Evolutionary conservation across 495 filamentous ascomycete species (phyloP).

Genomic region (Darksidea phi): DNA sequence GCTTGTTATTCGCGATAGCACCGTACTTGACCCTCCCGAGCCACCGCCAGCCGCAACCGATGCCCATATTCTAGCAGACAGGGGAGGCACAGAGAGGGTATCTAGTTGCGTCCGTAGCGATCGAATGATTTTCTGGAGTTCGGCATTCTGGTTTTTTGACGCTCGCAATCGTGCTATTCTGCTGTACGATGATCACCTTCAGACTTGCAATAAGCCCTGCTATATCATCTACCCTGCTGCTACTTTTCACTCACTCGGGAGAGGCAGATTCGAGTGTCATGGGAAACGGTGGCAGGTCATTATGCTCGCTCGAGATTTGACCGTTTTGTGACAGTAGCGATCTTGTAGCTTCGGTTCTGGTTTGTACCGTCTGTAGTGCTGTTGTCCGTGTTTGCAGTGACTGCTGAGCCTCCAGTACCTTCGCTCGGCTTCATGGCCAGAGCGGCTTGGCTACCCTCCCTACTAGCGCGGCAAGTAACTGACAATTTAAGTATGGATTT

Average conservation of each 20-base stretch:
- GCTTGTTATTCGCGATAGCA: conserved; percentile 20
- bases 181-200: conserved; percentile 18
- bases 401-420: conserved; percentile 8
- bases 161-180: conserved; percentile 19
- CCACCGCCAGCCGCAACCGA: no score
- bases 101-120: background rate
- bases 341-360: conserved; percentile 11
- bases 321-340: background rate
- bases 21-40: no score
- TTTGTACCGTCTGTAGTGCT: conserved; percentile 6
- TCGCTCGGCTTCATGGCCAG: conserved; percentile 22
- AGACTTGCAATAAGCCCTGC: conserved; percentile 1
- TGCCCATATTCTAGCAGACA: no score
- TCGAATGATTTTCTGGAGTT: background rate
- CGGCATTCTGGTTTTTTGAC: conserved; percentile 7
- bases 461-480: no score
- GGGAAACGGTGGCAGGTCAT: conserved; percentile 8
- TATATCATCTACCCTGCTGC: background rate
- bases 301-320: conserved; percentile 3
- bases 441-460: no score
- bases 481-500: no score
- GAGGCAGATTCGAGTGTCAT: conserved; percentile 3
- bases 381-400: conserved; percentile 7
- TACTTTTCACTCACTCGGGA: background rate
- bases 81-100: background rate